Evolutionary conservation across 1,284 basidiomycete genomes (phyloP), one percentile per base, ranked within the genome.

Genomic region (Cryptococcus hybrid): DNA sequence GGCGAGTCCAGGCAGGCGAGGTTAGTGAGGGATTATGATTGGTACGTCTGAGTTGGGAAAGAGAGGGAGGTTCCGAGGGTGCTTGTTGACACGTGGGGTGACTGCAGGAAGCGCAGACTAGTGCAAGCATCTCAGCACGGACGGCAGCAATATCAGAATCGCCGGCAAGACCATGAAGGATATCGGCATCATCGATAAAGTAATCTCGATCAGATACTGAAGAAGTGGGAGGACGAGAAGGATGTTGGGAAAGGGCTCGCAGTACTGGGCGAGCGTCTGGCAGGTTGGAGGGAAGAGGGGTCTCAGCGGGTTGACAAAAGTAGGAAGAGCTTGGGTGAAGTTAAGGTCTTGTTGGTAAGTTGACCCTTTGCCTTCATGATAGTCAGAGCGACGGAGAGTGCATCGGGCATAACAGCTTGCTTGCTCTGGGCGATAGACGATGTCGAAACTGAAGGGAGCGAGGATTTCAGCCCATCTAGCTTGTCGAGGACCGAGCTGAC

Each of bases 371-470:
- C 12, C 24, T 47, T 30, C 46, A 18, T 30, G 40, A 48, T 56
- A 76, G 50, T 81, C 80, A 12, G 69, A 52, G 34, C 74, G 47
- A n/a, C 75, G 48, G 80, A 82, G 1, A 84, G 67, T 0, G 78
- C 66, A 58, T 84, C 80, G 0, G 80, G 63, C 36, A 75, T 71
- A 0, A 57, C 57, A 44, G 76, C 78, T 5, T 59, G 37, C 9
- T 62, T 64, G 5, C 82, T n/a, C 81, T 0, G 81, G 78, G 5
- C 69, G 64, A 56, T 83, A 80, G 0, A 66, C 47, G 1, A 84
- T 67, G 0, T 36, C 54, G 58, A 80, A 80, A 45, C 80, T 57
- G 59, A 73, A 82, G 5, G 74, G 45, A 0, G 73, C 50, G 0
- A 84, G 63, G 24, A 69, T 53, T 0, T 75, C 54, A 0, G 64